Conservation (phyloP, 2,329 filamentous ascomycete genomes). For the Hortaea werneckii region DNA sequence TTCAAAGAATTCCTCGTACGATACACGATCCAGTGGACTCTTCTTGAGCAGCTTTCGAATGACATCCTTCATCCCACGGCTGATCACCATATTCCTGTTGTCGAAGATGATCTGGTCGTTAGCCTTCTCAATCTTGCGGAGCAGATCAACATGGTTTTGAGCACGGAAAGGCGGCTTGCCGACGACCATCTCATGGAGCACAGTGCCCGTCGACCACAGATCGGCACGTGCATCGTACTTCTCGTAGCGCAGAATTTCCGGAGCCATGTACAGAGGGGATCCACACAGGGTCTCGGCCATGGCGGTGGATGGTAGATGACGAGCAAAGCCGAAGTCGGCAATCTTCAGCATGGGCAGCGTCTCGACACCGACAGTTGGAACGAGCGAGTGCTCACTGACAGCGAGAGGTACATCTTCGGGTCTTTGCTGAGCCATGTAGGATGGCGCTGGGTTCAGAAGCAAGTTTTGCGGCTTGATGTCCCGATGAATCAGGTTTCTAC, state of each 20-base stretch:
- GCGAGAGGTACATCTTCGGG: conserved; percentile 61
- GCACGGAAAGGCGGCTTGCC: conserved; percentile 86
- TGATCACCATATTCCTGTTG: conserved; percentile 42
- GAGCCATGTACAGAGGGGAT: conserved; percentile 96
- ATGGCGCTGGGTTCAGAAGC: conserved; percentile 70
- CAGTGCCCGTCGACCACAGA: conserved; percentile 93
- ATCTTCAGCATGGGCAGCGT: conserved; percentile 94
- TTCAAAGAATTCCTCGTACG: conserved; percentile 75
- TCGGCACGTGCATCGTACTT: conserved; percentile 96
- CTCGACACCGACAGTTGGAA: conserved; percentile 67
- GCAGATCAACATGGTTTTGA: conserved; percentile 84
- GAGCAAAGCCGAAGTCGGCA: conserved; percentile 96
- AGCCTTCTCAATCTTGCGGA: conserved; percentile 81
- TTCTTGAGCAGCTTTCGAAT: conserved; percentile 75
- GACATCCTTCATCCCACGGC: conserved; percentile 65
- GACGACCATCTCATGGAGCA: conserved; percentile 89
- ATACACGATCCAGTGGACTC: conserved; percentile 73
- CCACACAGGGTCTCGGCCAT: conserved; percentile 94
- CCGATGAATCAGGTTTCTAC: conserved; percentile 82
- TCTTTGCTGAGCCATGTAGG: conserved; percentile 54
- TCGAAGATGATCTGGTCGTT: conserved; percentile 75
- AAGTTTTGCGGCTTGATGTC: conserved; percentile 98
- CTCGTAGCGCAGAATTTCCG: conserved; percentile 92
- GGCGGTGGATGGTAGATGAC: conserved; percentile 79
- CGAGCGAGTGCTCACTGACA: conserved; percentile 68